Conservation (phyloP, 2,329 filamentous ascomycete species). For the Penicillium sp. region DNA sequence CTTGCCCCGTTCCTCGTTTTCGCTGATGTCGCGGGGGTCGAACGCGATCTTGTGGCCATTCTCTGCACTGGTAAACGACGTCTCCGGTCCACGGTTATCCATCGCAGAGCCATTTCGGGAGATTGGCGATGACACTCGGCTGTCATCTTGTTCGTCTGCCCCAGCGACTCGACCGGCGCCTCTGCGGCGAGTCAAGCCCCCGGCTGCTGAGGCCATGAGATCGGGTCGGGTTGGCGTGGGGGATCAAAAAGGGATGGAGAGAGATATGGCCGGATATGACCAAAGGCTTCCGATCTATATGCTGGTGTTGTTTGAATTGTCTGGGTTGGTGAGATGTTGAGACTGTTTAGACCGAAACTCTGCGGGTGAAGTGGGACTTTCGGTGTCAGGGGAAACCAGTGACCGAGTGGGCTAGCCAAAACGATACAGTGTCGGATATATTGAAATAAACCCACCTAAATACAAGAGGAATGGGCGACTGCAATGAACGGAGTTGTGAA, state of each 20-base stretch:
- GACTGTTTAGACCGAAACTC: conserved; percentile 26
- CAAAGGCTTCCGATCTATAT: conserved; percentile 20
- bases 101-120: conserved; percentile 61
- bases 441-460: neutral
- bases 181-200: conserved; percentile 69
- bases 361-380: conserved; percentile 27
- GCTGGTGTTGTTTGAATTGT: conserved; percentile 24
- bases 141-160: conserved; percentile 63
- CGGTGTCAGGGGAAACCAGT: conserved; percentile 29
- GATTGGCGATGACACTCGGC: conserved; percentile 65
- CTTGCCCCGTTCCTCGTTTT: conserved; percentile 93
- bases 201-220: conserved; percentile 62
- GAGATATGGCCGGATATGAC: conserved; percentile 8
- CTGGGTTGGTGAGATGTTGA: conserved; percentile 24
- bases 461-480: neutral
- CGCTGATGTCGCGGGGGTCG: conserved; percentile 94
- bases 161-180: conserved; percentile 59
- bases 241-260: conserved; percentile 11
- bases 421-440: neutral
- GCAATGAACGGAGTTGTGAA: neutral
- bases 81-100: conserved; percentile 61
- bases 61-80: conserved; percentile 80
- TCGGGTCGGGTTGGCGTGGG: conserved; percentile 19
- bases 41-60: conserved; percentile 99
- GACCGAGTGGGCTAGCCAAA: conserved; percentile 20